Base-by-base conservation (phyloP, 768 basidiomycete species). In the Lepiota brunneoincarnata region DNA sequence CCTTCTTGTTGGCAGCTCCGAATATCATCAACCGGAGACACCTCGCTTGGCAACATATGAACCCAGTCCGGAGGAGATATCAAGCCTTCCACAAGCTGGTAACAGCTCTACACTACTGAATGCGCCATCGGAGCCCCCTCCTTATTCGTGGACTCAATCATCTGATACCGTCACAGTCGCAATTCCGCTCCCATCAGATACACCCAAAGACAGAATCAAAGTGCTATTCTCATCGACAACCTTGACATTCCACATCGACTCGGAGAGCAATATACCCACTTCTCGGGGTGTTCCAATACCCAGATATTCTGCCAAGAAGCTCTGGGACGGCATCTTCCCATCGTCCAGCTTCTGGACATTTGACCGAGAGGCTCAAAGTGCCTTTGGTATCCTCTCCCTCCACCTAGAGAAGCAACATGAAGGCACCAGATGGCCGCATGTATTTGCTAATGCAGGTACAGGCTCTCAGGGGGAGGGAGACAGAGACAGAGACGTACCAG, bases 101-200 rank as follows among this genome's bases (percentile, higher is more conserved):
- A 88, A 88, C 66, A 75, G 72, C 55, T 59, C 37, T 20, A 26
- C 39, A 34, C 2, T 20, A 21, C 26, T 61, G 5, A 64, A 69
- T 17, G 63, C 64, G 21, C 72, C 72, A 1, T 65, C 69, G 9
- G 85, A 77, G 58, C 89, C 88, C 2, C 82, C 83, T 23, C 89
- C 93, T 0, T 98, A 94, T 69, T 91, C 92, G 1, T 99, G 96
- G 96, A 91, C 85, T 0, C 96, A 99, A 64, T 85, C 87, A 3
- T 67, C 82, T 1, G 92, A 94, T 65, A 82, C 90, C 0, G 74
- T 98, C 46, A 93, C 91, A 0, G 69, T 98, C 39, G 86, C 85
- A 0, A 85, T 98, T 63, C 84, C 91, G 4, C 76, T 97, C n/a
- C 91, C 91, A 1, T 79, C 88, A 0, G 75, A 71, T 47, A 89